Conservation (phyloP, 176 grass and related monocot genomes). For the Zea luxurians region DNA sequence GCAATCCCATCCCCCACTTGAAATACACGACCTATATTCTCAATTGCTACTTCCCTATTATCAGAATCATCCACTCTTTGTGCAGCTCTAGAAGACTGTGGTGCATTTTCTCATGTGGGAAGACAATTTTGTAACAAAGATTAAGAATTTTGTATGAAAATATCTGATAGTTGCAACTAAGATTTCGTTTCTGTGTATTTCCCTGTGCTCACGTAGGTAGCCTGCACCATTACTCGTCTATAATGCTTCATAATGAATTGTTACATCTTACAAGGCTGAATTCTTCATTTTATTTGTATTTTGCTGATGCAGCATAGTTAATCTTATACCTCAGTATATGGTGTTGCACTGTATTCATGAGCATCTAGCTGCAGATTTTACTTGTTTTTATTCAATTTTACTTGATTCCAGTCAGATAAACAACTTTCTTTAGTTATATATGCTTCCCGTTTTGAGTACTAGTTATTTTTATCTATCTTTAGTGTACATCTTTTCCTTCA, state of each 20-base stretch:
- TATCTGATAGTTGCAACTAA: not conserved
- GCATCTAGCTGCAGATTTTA: not conserved
- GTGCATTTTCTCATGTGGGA: not conserved
- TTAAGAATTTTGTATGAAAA: not conserved
- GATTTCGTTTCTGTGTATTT: not conserved
- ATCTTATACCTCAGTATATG: not conserved
- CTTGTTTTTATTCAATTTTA: not conserved
- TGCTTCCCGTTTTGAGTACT: not conserved
- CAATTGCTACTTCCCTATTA: not conserved
- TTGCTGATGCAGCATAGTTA: slow-evolving; percentile 4
- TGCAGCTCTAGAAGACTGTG: not conserved
- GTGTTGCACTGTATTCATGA: not conserved
- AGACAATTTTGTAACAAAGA: not conserved
- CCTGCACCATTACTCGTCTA: not conserved
- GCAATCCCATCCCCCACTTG: not conserved
- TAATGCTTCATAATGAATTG: not conserved
- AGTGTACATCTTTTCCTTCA: not conserved
- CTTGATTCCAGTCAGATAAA: not conserved
- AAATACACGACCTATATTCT: not conserved
- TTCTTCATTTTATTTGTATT: slow-evolving; percentile 1
- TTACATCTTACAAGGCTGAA: slow-evolving; percentile 6
- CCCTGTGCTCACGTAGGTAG: not conserved
- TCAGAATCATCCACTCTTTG: not conserved
- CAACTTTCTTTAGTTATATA: not conserved
- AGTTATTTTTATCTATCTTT: not conserved